These are phyloP conservation scores for Talaromyces sp. DNA, from an alignment of 2,329 filamentous ascomycete species.

Conservation along the genomic window DNA sequence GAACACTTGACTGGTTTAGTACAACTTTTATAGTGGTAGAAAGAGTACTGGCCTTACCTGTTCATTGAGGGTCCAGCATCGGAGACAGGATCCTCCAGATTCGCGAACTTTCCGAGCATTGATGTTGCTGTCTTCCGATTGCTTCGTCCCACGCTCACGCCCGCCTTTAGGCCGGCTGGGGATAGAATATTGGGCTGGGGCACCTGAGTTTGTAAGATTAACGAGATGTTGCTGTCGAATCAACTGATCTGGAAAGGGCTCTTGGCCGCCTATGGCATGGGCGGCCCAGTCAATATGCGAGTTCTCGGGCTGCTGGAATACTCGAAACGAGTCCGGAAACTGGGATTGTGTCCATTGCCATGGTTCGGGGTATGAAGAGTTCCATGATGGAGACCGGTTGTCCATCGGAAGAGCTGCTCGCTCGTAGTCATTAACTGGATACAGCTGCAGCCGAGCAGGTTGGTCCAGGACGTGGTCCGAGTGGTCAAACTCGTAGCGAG, in stretches of 20 bases:
- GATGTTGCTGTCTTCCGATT: not conserved
- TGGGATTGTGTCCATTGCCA: no score
- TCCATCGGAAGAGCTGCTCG: no score
- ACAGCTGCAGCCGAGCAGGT: not conserved
- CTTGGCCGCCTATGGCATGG: not conserved
- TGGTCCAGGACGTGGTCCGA: not conserved
- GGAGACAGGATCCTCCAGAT: constrained; percentile 2
- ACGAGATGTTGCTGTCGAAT: not conserved
- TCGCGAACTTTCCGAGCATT: constrained; percentile 2
- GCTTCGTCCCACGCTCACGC: not conserved
- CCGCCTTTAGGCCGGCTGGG: not conserved
- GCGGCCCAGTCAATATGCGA: no score
- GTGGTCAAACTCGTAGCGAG: not conserved
- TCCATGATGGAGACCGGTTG: no score
- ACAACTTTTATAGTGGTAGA: not conserved
- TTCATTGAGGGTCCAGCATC: not conserved
- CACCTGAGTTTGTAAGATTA: not conserved
- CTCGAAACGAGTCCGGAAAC: no score
- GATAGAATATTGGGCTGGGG: not conserved
- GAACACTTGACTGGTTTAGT: not conserved
- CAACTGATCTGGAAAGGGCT: not conserved
- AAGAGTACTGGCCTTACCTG: not conserved
- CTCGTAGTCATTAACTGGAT: not conserved
- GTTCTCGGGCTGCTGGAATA: no score
- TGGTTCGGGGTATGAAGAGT: no score